Percentiles rank a stretch among this genome's conserved stretches.
phyloP scores from a whole-genome alignment of 345 rosid species.

The Rhodamnia argentea region DNA sequence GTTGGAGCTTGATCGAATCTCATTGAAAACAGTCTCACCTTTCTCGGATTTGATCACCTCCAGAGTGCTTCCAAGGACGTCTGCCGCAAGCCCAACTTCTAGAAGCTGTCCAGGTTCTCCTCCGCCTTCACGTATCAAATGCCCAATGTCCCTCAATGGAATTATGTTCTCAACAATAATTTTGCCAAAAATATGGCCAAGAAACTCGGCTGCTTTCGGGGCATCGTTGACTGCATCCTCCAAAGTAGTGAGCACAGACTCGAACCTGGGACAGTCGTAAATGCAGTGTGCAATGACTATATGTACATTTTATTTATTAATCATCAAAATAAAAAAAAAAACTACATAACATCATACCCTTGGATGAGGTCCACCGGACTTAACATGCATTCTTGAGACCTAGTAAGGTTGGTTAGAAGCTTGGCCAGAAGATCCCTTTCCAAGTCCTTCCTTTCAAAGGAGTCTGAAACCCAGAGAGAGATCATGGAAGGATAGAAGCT shows the following conservation, averaged over 20 bases:
- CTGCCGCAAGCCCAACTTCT: conserved; percentile 70
- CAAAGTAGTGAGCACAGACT: conserved; percentile 52
- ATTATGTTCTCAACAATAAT: conserved; percentile 37
- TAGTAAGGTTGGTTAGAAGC: conserved; percentile 67
- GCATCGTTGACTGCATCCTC: conserved; percentile 93
- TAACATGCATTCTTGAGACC: conserved; percentile 35
- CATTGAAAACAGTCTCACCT: conserved; percentile 46
- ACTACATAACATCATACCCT: conserved; percentile 40
- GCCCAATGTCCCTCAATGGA: conserved; percentile 44
- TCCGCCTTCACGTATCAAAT: conserved; percentile 53
- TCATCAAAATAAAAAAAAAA: not conserved
- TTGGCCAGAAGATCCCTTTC: conserved; percentile 77
- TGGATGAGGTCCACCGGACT: conserved; percentile 40
- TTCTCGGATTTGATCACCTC: conserved; percentile 46
- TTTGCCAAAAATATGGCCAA: conserved; percentile 58
- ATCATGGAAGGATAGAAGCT: conserved; percentile 80
- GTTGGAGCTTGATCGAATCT: conserved; percentile 41
- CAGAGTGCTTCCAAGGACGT: conserved; percentile 66
- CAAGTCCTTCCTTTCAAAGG: conserved; percentile 86
- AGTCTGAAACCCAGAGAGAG: conserved; percentile 87
- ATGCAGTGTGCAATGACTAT: not conserved
- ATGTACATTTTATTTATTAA: not conserved
- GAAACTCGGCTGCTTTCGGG: conserved; percentile 83
- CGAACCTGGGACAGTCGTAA: conserved; percentile 37
- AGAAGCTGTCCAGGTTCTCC: conserved; percentile 55